Conservation (phyloP, 805 yeast species). For the Dipodascopsis uninucleata region DNA sequence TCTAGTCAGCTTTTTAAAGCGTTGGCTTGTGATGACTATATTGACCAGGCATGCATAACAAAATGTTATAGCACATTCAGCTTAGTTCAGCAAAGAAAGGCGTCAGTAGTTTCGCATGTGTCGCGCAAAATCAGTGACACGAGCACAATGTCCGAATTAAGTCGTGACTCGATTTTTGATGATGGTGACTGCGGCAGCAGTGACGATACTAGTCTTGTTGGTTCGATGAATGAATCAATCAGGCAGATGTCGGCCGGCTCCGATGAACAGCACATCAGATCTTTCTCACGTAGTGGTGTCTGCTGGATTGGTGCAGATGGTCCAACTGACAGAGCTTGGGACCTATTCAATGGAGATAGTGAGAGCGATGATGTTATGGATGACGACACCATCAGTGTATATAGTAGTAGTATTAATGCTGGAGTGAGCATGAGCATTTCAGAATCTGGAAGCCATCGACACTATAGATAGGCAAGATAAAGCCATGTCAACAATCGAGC, state of each 20-base stretch:
- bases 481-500: too few relatives aligned
- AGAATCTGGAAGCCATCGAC: neutral
- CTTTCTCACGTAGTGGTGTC: conserved; percentile 12
- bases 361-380: conserved; percentile 6
- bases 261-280: conserved; percentile 1
- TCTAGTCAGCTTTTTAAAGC: neutral
- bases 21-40: neutral
- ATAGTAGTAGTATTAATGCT: conserved; percentile 1
- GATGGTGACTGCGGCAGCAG: neutral
- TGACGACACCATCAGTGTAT: neutral
- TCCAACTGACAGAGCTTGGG: conserved; percentile 1
- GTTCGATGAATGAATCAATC: neutral
- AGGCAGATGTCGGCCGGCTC: conserved; percentile 1
- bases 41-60: neutral
- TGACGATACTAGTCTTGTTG: neutral
- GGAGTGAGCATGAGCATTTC: neutral
- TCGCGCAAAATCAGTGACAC: conserved; percentile 1
- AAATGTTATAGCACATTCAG: neutral
- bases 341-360: conserved; percentile 7
- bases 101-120: neutral
- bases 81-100: neutral
- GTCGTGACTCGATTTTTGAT: neutral
- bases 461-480: too few relatives aligned
- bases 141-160: conserved; percentile 1
- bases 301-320: conserved; percentile 26